Percentiles rank a stretch among this genome's conserved stretches.
phyloP scores from a whole-genome alignment of 2,329 filamentous ascomycete species.

The Exophiala sp. region DNA sequence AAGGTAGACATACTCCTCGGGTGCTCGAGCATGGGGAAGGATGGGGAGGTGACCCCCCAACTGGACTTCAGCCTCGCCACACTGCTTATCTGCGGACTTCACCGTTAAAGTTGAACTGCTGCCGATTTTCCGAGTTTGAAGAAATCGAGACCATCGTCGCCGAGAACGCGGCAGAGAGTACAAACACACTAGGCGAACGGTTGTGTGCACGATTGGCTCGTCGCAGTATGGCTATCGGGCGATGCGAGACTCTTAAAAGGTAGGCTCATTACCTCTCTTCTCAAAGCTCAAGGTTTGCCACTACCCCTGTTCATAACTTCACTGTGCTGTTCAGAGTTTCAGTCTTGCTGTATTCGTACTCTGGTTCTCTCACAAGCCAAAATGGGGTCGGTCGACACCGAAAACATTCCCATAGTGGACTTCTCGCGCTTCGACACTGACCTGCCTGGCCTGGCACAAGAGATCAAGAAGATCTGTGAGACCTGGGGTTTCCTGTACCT shows the following conservation, averaged over 20 bases:
- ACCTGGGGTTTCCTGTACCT: conserved; percentile 49
- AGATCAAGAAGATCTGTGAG: conserved; percentile 75
- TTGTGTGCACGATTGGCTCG: not conserved
- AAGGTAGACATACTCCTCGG: too few species aligned
- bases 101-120: not conserved
- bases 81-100: not conserved
- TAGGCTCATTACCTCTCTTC: not conserved
- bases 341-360: not conserved
- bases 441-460: conserved; percentile 55
- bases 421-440: conserved; percentile 69
- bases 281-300: too few species aligned
- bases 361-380: not conserved
- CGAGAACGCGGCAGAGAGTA: not conserved
- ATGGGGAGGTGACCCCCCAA: not conserved
- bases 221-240: not conserved
- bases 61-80: not conserved
- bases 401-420: conserved; percentile 62
- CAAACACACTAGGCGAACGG: not conserved
- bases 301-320: too few species aligned
- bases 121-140: not conserved
- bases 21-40: too few species aligned
- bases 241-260: not conserved
- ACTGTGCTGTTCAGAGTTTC: not conserved
- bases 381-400: not conserved
- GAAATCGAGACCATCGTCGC: not conserved